Evolutionary conservation across 2,329 filamentous ascomycete species (phyloP).

Genomic region (Periconia sp.): DNA sequence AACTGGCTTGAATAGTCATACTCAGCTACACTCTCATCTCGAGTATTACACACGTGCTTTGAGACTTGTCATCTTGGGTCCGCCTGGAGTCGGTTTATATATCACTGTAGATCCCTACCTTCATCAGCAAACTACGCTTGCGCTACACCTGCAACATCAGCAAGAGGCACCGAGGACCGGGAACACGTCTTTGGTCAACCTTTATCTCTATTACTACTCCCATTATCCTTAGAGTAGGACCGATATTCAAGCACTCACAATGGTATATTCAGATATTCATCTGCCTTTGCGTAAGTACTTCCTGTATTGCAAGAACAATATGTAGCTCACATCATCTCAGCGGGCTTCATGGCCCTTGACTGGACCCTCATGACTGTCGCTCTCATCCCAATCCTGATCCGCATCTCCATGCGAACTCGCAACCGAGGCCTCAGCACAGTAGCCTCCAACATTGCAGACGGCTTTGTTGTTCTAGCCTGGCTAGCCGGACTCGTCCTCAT

Average conservation of each 20-base stretch:
- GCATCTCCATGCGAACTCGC: conserved; percentile 25
- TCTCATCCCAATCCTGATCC: conserved; percentile 34
- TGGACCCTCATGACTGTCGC: conserved; percentile 35
- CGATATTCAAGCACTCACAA: conserved; percentile 8
- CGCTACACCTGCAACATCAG: neutral
- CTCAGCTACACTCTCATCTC: neutral
- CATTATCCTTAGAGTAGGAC: neutral
- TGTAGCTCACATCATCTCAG: conserved; percentile 16
- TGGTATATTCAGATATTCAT: conserved; percentile 30
- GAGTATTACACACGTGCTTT: neutral
- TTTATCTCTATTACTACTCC: neutral
- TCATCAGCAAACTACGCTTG: neutral
- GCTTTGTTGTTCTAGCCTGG: conserved; percentile 31
- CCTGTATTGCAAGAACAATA: neutral
- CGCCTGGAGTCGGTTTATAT: neutral
- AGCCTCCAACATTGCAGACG: conserved; percentile 27
- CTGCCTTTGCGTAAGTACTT: conserved; percentile 26
- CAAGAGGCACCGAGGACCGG: neutral
- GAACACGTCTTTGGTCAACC: neutral
- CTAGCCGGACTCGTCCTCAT: conserved; percentile 28
- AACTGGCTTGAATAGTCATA: neutral
- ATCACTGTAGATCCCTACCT: neutral
- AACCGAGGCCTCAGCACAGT: conserved; percentile 16
- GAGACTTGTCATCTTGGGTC: neutral
- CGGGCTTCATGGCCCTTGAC: conserved; percentile 35